phyloP scores from a whole-genome alignment of 371 early-diverging fungal species.

The Syncephalastrum monosporum region DNA sequence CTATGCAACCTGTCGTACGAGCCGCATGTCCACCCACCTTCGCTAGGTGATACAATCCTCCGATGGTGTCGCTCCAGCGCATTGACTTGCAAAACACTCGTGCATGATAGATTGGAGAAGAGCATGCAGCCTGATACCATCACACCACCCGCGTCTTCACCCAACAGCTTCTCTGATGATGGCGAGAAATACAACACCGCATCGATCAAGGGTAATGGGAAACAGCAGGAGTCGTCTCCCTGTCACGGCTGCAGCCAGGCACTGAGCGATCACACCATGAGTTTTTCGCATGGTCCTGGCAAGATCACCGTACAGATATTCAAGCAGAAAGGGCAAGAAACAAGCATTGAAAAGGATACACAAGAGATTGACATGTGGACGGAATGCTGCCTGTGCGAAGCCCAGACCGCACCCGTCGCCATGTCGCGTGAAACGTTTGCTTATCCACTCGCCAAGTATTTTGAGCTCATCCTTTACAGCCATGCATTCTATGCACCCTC shows the following conservation, averaged over 20 bases:
- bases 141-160: neutral
- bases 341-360: conserved; percentile 9
- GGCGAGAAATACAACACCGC: neutral
- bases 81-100: conserved; percentile 26
- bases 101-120: conserved; percentile 5
- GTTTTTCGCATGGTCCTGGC: conserved; percentile 56
- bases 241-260: conserved; percentile 40
- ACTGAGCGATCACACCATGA: conserved; percentile 50
- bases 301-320: conserved; percentile 31
- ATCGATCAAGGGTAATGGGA: neutral
- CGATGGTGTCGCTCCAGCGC: conserved; percentile 43
- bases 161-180: neutral
- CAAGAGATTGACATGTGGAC: conserved; percentile 45
- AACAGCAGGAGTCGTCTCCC: conserved; percentile 4
- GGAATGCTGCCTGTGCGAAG: conserved; percentile 46
- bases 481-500: conserved; percentile 39
- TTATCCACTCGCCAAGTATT: conserved; percentile 64
- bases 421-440: conserved; percentile 42
- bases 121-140: conserved; percentile 1
- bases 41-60: conserved; percentile 50
- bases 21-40: too few relatives aligned
- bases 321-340: conserved; percentile 21
- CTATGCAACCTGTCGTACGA: conserved; percentile 40
- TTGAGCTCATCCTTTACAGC: conserved; percentile 61
- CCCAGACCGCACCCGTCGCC: conserved; percentile 26